phyloP scores from a whole-genome alignment of 148 eudicot species.

The Amaranthus palmeri region DNA sequence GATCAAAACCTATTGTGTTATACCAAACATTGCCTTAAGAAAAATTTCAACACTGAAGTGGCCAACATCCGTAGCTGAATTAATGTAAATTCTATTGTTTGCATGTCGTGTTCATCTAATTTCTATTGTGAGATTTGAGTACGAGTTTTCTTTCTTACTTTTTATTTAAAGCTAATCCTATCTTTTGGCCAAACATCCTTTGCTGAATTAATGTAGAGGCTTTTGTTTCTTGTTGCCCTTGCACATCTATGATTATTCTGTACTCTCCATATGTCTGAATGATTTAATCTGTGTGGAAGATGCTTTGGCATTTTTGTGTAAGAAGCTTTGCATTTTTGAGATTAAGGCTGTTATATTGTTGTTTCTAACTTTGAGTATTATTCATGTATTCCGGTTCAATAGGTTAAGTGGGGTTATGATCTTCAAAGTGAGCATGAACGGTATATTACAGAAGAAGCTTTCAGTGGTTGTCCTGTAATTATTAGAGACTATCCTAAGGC shows the following conservation, averaged over 20 bases:
- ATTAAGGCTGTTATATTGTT: background rate
- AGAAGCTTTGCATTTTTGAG: background rate
- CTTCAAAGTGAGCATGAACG: constrained; percentile 99
- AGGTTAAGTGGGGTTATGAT: constrained; percentile 99
- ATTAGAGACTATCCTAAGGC: constrained; percentile 97
- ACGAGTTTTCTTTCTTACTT: background rate
- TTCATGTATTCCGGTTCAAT: constrained; percentile 18
- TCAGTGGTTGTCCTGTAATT: constrained; percentile 92
- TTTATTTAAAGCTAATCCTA: background rate
- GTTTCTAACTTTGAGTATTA: background rate
- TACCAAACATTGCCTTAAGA: background rate
- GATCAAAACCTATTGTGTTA: background rate
- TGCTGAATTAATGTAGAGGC: background rate
- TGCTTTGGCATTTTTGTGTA: background rate
- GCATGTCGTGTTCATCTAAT: background rate
- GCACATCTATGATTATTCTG: background rate
- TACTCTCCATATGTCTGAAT: constrained; percentile 1
- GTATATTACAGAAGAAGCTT: constrained; percentile 84
- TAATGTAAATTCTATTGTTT: too few species aligned
- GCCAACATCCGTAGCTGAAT: background rate
- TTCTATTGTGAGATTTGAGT: background rate
- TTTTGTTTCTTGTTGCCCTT: background rate
- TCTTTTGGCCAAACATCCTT: background rate
- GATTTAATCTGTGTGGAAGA: background rate
- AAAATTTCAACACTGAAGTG: background rate